Conservation (phyloP, 306 rosid species). For the Leucaena leucocephala region DNA sequence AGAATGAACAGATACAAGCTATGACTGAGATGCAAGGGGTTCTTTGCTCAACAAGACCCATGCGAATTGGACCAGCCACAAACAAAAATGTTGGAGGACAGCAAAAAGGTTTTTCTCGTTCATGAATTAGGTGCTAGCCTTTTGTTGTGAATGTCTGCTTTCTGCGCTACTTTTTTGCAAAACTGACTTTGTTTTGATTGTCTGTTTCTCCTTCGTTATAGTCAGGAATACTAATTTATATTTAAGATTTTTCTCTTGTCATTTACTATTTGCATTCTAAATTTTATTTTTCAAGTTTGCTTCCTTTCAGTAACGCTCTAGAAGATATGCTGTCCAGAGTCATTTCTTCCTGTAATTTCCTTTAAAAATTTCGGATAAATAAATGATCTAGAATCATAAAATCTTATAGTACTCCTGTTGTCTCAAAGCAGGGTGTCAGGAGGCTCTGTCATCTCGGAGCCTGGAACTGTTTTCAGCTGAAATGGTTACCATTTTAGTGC, state of each 20-base stretch:
- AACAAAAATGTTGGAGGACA: constrained; percentile 82
- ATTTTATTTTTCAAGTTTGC: constrained; percentile 22
- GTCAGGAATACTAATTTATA: neutral
- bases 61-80: constrained; percentile 96
- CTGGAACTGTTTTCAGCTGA: constrained; percentile 93
- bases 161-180: neutral
- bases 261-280: constrained; percentile 13
- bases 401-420: constrained; percentile 84
- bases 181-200: neutral
- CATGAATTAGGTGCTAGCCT: neutral
- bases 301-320: constrained; percentile 51
- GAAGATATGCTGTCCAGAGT: constrained; percentile 59
- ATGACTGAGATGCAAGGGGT: constrained; percentile 98
- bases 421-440: constrained; percentile 96
- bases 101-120: constrained; percentile 68
- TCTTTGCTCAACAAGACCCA: constrained; percentile 85
- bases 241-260: constrained; percentile 24
- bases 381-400: constrained; percentile 55
- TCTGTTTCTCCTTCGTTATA: neutral
- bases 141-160: constrained; percentile 9
- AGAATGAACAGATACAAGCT: constrained; percentile 80
- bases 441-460: constrained; percentile 96
- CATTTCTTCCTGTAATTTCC: constrained; percentile 65
- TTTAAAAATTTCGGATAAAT: constrained; percentile 60
- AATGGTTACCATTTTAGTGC: constrained; percentile 86